phyloP scores from a whole-genome alignment of 1,284 basidiomycete genomes.

The Cerrena zonata region DNA sequence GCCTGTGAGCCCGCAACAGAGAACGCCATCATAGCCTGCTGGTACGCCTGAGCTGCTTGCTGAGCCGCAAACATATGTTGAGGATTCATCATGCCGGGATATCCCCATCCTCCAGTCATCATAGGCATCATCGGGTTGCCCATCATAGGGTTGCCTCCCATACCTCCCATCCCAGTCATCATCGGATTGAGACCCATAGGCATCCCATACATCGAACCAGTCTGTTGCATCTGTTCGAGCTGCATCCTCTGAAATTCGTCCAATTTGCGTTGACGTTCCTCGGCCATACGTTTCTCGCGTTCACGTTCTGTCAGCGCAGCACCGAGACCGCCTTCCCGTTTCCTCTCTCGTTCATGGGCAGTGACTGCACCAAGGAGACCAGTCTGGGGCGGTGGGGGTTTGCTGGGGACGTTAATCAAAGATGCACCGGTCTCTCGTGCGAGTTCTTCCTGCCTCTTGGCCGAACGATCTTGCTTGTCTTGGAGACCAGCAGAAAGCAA shows the following conservation, averaged over 20 bases:
- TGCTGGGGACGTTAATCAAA: constrained; percentile 88
- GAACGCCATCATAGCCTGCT: constrained; percentile 85
- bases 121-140: constrained; percentile 49
- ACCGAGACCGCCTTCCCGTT: constrained; percentile 90
- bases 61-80: constrained; percentile 89
- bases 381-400: constrained; percentile 91
- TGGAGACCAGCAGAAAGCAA: constrained; percentile 90
- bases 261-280: constrained; percentile 87
- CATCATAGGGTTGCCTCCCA: constrained; percentile 34
- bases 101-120: constrained; percentile 40
- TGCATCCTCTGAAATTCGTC: constrained; percentile 87
- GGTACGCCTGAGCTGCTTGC: constrained; percentile 83
- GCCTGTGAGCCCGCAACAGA: constrained; percentile 73
- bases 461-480: constrained; percentile 91
- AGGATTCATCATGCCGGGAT: constrained; percentile 66
- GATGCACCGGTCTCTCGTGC: constrained; percentile 86
- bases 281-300: constrained; percentile 82
- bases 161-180: no score
- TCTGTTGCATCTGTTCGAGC: constrained; percentile 78
- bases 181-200: constrained; percentile 49
- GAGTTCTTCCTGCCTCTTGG: constrained; percentile 88
- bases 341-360: constrained; percentile 88
- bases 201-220: constrained; percentile 62
- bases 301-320: constrained; percentile 92
- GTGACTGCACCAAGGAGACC: constrained; percentile 94